Base-by-base conservation (phyloP, 2,329 filamentous ascomycete genomes). In the Rhynchosporium secalis region DNA sequence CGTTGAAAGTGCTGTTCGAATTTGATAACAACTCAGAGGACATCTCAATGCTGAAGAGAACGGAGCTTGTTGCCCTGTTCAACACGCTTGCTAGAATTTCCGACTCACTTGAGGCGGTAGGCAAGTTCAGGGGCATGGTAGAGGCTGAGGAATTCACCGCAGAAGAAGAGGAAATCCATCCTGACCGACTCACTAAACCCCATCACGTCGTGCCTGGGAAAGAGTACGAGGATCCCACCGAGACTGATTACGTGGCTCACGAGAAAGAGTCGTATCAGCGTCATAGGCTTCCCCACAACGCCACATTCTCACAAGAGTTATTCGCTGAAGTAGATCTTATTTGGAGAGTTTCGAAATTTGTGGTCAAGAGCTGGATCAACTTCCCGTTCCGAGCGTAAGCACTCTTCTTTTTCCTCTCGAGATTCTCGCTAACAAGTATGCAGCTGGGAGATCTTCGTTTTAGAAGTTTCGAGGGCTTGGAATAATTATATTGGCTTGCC, bases 1-100 rank as follows among this genome's bases (percentile, higher is more conserved):
- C 95, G 0, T 80, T 99, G 66, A 99, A 99, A 78, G 89, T 99
- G 4, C 83, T 99, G 1, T 99, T 99, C 72, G 95, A 99, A 76
- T 95, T 92, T 66, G 92, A 96, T 20, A 72, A 75, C 72, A 76
- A 80, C 62, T 82, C 79, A 68, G 82, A 86, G 33, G 80, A 80
- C 29, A 83, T 85, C 62, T 92, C 92, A 0, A 79, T 84, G 13
- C 83, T 98, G 26, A 87, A 93, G 74, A 84, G 95, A 67, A 98
- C 94, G 0, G 95, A 99, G 77, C 81, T 99, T 10, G 95, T 99
- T 26, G 91, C 95, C 2, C 81, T 99, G 26, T 89, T 98, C 78
- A 99, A 99, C 77, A 98, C 95, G 0, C 88, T 97, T 63, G 91
- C 91, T 36, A 86, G 94, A 41, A 87, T 98, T 66, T 92, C 90